Base-by-base conservation (phyloP, 1,284 basidiomycete species). In the Neotropicomus parvogracilis region DNA sequence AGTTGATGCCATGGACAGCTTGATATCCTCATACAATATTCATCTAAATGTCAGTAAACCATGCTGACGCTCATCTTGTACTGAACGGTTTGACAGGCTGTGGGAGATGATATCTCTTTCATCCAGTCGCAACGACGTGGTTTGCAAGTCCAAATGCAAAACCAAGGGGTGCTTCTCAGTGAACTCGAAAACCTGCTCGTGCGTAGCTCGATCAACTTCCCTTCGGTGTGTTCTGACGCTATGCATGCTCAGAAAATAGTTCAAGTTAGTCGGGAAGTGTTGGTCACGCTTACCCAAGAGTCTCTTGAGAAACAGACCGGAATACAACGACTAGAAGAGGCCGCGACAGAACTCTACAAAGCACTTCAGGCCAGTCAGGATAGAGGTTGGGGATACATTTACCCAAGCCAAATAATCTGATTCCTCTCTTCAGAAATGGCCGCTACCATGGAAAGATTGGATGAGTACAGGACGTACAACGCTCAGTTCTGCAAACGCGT, bases 61-160 rank as follows among this genome's bases (percentile, higher is more conserved):
- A 44, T 7, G 14, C 40, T 26, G 14, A 32, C 33, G 19, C 20
- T 29, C 32, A 6, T 28, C 13, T 33, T 16, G 16, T 50, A 9
- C 44, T 52, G 38, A 60, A 26, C 31, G 29, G 38, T 36, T 53
- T 42, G 28, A 43, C 59, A 97, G 93, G 87, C 90, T 48, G 94
- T 95, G 38, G 81, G 81, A 45, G 94, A 99, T 48, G 97, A 99
- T 64, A 98, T 99, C 50, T 81, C 80, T 9, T 95, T 85, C 63
- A 98, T 99, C 59, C 97, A 99, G 70, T 88, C 88, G 3, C 97
- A 99, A 68, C 95, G 97, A 63, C 81, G 95, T 44, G 97, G 97
- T 59, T 72, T 99, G 29, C 97, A 99, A 70, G 94, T 99, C 2
- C 95, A 99, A 62, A 98, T 87, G 10, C 93, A 95, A 62, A 99